These are phyloP conservation scores for Amanita exitialis DNA, from an alignment of 768 basidiomycete genomes.

Conservation along the genomic window DNA sequence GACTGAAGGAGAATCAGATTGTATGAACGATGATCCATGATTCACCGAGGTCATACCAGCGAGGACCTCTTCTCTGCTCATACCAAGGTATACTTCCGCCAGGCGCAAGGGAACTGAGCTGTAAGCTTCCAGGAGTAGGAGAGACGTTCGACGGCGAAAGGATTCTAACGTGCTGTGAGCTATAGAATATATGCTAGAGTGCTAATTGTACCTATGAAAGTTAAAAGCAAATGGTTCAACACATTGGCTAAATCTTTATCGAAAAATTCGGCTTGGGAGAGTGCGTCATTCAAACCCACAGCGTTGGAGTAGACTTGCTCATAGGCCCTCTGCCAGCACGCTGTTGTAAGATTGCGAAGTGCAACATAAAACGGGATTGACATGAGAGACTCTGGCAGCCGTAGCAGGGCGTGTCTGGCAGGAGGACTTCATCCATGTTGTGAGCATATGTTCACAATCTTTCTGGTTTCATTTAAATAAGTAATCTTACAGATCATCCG, in stretches of 20 bases:
- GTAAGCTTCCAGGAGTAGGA: conserved; percentile 54
- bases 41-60: conserved; percentile 18
- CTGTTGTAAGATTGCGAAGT: conserved; percentile 35
- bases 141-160: conserved; percentile 49
- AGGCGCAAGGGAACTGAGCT: conserved; percentile 45
- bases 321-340: conserved; percentile 47
- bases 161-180: conserved; percentile 26
- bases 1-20: conserved; percentile 18
- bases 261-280: conserved; percentile 32
- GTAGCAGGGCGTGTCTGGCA: conserved; percentile 46
- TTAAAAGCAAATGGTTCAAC: conserved; percentile 30
- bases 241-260: conserved; percentile 36
- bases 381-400: conserved; percentile 40
- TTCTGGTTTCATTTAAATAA: conserved; percentile 1
- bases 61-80: conserved; percentile 28
- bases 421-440: conserved; percentile 31
- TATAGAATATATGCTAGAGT: neutral
- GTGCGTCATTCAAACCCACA: conserved; percentile 26
- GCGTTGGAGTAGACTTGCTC: conserved; percentile 43
- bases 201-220: conserved; percentile 39
- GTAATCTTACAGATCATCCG: conserved; percentile 48
- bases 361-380: conserved; percentile 35
- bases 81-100: conserved; percentile 48
- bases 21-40: neutral
- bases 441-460: neutral